A percentile compares a stretch with the other conserved stretches of the same genome.
phyloP scores from a whole-genome alignment of 2,329 filamentous ascomycete genomes.

The Beauveria sp. region DNA sequence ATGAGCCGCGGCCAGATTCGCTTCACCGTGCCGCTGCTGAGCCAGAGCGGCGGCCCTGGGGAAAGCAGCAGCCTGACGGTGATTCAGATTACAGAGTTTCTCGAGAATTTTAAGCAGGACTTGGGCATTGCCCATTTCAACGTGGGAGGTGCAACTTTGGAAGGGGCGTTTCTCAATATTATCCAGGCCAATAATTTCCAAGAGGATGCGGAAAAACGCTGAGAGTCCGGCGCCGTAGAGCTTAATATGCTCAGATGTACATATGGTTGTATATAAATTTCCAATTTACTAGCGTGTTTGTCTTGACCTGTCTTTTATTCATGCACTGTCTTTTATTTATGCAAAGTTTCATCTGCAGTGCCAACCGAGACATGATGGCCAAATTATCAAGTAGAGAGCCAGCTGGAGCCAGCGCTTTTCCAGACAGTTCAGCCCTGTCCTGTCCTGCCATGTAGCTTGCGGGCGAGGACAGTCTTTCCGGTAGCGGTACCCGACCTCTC shows the following conservation, averaged over 20 bases:
- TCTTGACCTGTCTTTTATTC: no score
- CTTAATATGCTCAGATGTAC: not conserved
- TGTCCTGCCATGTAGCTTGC: no score
- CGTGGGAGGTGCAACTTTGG: conserved; percentile 58
- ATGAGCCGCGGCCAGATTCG: conserved; percentile 58
- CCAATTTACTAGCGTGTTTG: no score
- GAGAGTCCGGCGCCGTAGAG: not conserved
- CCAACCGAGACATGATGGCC: no score
- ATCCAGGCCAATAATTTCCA: conserved; percentile 49
- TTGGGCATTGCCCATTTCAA: conserved; percentile 59
- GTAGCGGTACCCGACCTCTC: no score
- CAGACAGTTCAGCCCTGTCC: no score
- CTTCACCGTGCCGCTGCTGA: conserved; percentile 15
- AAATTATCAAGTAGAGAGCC: no score
- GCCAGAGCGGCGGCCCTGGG: not conserved
- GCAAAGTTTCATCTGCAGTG: no score
- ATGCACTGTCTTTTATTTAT: no score
- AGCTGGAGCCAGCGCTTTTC: no score
- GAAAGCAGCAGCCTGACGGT: not conserved
- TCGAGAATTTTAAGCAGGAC: conserved; percentile 49
- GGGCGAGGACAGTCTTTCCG: no score
- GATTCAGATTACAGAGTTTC: conserved; percentile 21
- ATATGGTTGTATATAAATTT: not conserved
- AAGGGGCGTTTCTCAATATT: conserved; percentile 63
- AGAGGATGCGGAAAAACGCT: conserved; percentile 10